A percentile compares a stretch with the other conserved stretches of the same genome.
phyloP scores from a whole-genome alignment of 805 yeast genomes.

The Candida silvicultrix region DNA sequence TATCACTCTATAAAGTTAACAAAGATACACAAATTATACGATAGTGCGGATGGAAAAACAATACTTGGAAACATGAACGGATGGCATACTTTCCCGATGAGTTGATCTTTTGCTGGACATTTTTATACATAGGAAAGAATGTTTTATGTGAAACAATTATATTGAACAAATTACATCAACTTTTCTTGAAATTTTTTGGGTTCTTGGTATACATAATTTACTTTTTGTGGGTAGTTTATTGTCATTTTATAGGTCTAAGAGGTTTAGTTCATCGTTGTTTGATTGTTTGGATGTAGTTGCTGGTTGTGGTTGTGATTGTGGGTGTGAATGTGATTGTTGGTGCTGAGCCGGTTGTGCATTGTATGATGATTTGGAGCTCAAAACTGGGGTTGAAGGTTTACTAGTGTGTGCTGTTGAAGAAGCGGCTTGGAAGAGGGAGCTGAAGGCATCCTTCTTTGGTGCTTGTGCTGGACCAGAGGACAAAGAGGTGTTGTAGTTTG shows the following conservation, averaged over 20 bases:
- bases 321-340: neutral
- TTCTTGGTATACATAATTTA: too few relatives aligned
- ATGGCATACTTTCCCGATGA: too few relatives aligned
- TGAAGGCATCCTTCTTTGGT: constrained; percentile 59
- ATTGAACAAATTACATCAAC: too few relatives aligned
- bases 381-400: neutral
- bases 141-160: too few relatives aligned
- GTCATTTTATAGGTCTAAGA: neutral
- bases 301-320: neutral
- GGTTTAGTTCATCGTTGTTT: neutral
- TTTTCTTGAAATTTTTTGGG: too few relatives aligned
- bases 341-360: neutral
- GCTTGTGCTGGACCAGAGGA: constrained; percentile 34
- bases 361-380: neutral
- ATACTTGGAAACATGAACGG: too few relatives aligned
- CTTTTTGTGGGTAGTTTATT: too few relatives aligned
- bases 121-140: too few relatives aligned
- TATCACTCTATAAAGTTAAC: neutral
- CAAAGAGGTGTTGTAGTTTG: constrained; percentile 15
- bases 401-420: constrained; percentile 31
- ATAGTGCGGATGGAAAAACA: neutral
- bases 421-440: constrained; percentile 63
- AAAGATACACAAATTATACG: too few relatives aligned
- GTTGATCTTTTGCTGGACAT: too few relatives aligned
- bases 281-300: neutral